A percentile compares a stretch with the other conserved stretches of the same genome.
Evolutionary conservation across 306 rosid species (phyloP).

Genomic region (Luffa acutangula): DNA sequence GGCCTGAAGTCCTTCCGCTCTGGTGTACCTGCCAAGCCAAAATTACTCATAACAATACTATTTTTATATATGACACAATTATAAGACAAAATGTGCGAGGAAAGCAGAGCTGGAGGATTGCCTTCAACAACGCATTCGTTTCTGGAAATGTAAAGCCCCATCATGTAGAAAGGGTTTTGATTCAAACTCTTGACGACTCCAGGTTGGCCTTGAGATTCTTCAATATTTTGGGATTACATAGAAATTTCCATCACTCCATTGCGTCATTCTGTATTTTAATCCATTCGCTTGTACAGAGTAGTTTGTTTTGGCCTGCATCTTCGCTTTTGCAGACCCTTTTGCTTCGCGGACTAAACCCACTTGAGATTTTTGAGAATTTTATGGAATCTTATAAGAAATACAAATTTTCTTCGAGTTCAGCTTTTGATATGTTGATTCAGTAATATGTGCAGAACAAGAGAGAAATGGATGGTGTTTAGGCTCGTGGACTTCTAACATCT

Average conservation of each 20-base stretch:
- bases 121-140: conserved; percentile 41
- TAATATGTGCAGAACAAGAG: conserved; percentile 42
- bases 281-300: conserved; percentile 46
- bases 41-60: no score
- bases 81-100: no score
- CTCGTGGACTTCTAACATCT: neutral
- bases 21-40: no score
- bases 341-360: conserved; percentile 48
- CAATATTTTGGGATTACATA: conserved; percentile 77
- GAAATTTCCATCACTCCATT: conserved; percentile 56
- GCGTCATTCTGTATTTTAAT: conserved; percentile 67
- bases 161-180: conserved; percentile 59
- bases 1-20: no score
- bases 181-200: conserved; percentile 42
- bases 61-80: no score
- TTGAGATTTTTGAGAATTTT: conserved; percentile 33
- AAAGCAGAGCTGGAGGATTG: conserved; percentile 57
- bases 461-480: conserved; percentile 34
- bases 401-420: conserved; percentile 40
- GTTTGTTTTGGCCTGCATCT: conserved; percentile 66
- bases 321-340: conserved; percentile 72
- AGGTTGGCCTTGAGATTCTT: conserved; percentile 81
- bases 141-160: conserved; percentile 39
- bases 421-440: conserved; percentile 74
- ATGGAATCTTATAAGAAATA: conserved; percentile 24